Evolutionary conservation across 208 protist species (phyloP).

Genomic region (Acanthamoeba lenticulata): DNA sequence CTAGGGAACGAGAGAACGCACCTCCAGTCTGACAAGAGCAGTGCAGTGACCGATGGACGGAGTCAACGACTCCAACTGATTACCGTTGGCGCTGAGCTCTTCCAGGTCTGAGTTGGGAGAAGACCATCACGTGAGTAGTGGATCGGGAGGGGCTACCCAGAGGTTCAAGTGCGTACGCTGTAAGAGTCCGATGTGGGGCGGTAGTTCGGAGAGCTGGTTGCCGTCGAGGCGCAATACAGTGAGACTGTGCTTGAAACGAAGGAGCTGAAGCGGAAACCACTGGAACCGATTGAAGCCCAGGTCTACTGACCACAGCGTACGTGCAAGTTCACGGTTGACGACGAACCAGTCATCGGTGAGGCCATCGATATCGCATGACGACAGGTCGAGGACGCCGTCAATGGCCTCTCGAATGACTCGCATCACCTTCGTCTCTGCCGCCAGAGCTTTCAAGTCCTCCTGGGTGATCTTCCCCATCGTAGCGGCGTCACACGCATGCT

Average conservation of each 20-base stretch:
- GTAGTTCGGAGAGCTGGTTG: constrained; percentile 24
- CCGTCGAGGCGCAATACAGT: background rate
- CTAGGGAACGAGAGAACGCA: background rate
- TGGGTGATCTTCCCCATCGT: background rate
- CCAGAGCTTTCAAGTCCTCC: background rate
- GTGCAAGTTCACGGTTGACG: background rate
- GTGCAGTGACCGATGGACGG: constrained; percentile 5
- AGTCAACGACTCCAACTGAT: background rate
- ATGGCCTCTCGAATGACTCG: background rate
- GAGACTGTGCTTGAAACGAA: background rate
- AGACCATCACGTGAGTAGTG: too few relatives aligned
- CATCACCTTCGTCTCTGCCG: background rate
- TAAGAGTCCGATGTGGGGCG: background rate
- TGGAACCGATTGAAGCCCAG: background rate
- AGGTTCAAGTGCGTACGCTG: background rate
- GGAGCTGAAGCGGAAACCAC: background rate
- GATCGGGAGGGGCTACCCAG: background rate
- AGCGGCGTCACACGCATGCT: background rate
- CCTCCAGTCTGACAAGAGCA: background rate
- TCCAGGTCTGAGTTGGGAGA: background rate
- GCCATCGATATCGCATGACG: background rate
- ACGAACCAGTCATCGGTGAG: background rate
- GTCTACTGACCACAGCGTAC: background rate
- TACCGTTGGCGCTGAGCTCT: constrained; percentile 3
- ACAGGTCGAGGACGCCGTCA: background rate